Evolutionary conservation across 179 eudicot species (phyloP).

Genomic region (Actinidia polygama): DNA sequence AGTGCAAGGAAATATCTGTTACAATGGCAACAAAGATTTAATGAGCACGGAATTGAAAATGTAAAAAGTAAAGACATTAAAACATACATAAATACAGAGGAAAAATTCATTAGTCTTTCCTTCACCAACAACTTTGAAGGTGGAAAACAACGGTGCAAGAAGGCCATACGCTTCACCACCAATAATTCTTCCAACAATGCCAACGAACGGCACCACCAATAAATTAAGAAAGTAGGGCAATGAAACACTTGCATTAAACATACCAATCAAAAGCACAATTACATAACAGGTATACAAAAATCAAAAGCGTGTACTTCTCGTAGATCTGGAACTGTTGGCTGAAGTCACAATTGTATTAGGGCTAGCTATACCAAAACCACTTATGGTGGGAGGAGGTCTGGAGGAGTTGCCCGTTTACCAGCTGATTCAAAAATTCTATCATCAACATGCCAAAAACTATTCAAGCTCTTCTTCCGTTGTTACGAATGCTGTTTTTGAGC

Average conservation of each 20-base stretch:
- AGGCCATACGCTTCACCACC: constrained; percentile 85
- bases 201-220: constrained; percentile 59
- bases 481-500: constrained; percentile 68
- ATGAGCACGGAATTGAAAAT: background rate
- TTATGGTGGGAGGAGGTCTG: constrained; percentile 58
- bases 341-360: constrained; percentile 62
- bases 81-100: constrained; percentile 76
- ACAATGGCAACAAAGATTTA: constrained; percentile 5
- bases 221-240: constrained; percentile 39
- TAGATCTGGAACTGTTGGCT: constrained; percentile 73
- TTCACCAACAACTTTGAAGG: constrained; percentile 83
- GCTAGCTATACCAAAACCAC: constrained; percentile 61
- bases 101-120: constrained; percentile 63
- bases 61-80: background rate
- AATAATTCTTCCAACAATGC: constrained; percentile 56
- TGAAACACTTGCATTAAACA: too few species aligned
- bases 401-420: constrained; percentile 80
- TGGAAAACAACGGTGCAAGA: constrained; percentile 84
- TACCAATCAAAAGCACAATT: too few species aligned
- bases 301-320: constrained; percentile 90
- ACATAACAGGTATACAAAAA: too few species aligned
- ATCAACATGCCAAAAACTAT: constrained; percentile 73
- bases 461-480: constrained; percentile 80
- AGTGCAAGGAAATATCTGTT: background rate
- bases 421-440: constrained; percentile 80